Base-by-base conservation (phyloP, 352 stramenopile genomes). In the Phytophthora syringae region DNA sequence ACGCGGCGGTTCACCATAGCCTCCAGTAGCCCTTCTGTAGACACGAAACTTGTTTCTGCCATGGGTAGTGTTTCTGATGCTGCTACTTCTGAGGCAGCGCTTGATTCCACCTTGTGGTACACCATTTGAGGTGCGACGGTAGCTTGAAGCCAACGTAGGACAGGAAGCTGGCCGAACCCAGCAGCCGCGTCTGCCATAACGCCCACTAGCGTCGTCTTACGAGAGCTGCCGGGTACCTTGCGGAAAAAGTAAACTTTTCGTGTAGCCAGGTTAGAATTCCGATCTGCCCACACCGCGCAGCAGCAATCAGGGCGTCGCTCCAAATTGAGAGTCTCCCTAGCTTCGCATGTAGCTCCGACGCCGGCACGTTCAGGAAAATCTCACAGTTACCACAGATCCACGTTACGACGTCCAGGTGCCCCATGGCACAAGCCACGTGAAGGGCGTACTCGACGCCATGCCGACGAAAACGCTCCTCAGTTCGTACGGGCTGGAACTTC, bases 351-450 rank as follows among this genome's bases (percentile, higher is more conserved):
- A 77, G 50, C 36, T 71, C 59, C 0, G 59, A 48, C 11, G 69
- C 69, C 9, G 64, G 64, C 3, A 77, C 55, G 2, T 71, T 70
- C 6, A 77, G 22, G 32, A 77, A 73, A 9, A 77, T 74, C 59
- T 74, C 64, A 28, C 64, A 74, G 39, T 73, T 77, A 5, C 57
- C 69, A 39, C 64, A 77, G 36, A 82, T 73, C 71, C 74, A 82
- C 15, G 55, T 67, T n/a, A 82, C 62, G 16, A 80, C 65, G 34
- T 72, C 57, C n/a, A 72, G 18, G 39, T 80, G 67, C 1, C 70
- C 74, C 59, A 76, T 67, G 7, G 71, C 48, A 32, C 67, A 69
- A 4, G 74, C 70, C 7, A 73, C 67, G 4, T 67, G 64, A 2
- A 82, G 48, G 9, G 61, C 64, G 18, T 67, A 73, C 53, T 73